Evolutionary conservation across 257 asterid species (phyloP), one percentile per base, ranked within the genome.

Genomic region (Nicotiana undulata): DNA sequence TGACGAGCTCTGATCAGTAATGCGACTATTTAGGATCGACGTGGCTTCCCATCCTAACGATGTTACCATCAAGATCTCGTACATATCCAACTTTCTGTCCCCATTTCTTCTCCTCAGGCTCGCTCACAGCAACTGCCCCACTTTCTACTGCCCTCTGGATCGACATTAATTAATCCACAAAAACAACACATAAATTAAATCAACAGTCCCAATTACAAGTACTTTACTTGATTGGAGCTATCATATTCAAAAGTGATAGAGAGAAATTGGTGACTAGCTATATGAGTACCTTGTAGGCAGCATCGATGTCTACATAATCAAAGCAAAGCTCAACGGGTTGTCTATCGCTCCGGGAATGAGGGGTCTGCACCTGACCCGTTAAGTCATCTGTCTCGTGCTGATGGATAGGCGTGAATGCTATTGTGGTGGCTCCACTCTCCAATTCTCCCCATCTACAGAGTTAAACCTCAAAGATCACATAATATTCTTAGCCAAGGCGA

Each of bases 81-180:
- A 95, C 98, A 59, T 95, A 95, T 5, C 97, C 99, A 18, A 93
- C 99, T 86, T 83, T 95, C 83, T 95, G 99, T 10, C 97, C 98
- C 99, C 97, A 93, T 68, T 89, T 92, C 83, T 88, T 95, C 5
- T 88, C 90, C 86, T 90, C 94, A 44, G 97, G 97, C 83, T 88
- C 79, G 29, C 91, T 88, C 84, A 95, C 98, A 34, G 88, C 82
- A 87, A 44, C 81, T 34, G 97, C 99, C 63, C 99, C 98, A 10
- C 87, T 92, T 84, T 93, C 97, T 84, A 95, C 85, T 53, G 98
- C 97, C 67, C 94, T 89, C 98, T 94, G 84, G 83, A 40, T 76
- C 40, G 49, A 56, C 9, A 32, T n/a, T 26, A 51, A 26, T n/a
- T 46, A 29, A 24, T 40, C 49, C 6, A 58, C 22, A 26, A 1